Evolutionary conservation across 176 grass and related monocot species (phyloP), one percentile per base, ranked within the genome.

Genomic region (Triticum turgidum): DNA sequence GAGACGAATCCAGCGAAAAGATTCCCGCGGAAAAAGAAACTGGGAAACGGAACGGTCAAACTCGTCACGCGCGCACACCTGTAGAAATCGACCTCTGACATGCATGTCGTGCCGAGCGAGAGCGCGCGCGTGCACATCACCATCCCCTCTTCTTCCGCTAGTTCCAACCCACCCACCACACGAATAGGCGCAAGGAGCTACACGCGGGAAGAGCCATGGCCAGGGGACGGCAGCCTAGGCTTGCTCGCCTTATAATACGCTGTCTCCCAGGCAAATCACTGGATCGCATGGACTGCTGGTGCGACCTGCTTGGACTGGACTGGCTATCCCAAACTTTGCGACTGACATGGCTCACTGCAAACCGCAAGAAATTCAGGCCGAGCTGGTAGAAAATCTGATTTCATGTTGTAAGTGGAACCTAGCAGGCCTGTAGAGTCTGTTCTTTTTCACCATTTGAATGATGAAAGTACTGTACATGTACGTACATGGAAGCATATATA

Each of bases 1-100:
- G 41, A 65, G 82, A 61, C 86, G 70, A 85, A 77, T 85, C 86
- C 86, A 85, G 82, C 70, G 11, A 91, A 33, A 70, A 88, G 89
- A 91, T 88, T 91, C 89, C 62, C 86, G 61, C 9, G 34, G 42
- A 5, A 65, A 76, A 61, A 32, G 34, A 58, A 86, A 79, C 38
- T n/a, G 59, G 15, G 0, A 11, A 3, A 30, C 9, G 11, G 39
- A 11, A 41, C 27, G 77, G 89, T 91, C 86, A 85, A 88, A 91
- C 76, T 17, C 87, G 20, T 6, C 72, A 30, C 29, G 52, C 80
- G 4, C 63, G 12, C 79, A 59, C 82, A 59, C 76, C 32, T 88
- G 86, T 77, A 65, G 52, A 58, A 58, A 69, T 38, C 27, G 61
- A 61, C 33, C 82, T 88, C 89, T 84, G 85, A 84, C 89, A 84